Base-by-base conservation (phyloP, 164 flowering plant genomes). In the Houttuynia cordata region DNA sequence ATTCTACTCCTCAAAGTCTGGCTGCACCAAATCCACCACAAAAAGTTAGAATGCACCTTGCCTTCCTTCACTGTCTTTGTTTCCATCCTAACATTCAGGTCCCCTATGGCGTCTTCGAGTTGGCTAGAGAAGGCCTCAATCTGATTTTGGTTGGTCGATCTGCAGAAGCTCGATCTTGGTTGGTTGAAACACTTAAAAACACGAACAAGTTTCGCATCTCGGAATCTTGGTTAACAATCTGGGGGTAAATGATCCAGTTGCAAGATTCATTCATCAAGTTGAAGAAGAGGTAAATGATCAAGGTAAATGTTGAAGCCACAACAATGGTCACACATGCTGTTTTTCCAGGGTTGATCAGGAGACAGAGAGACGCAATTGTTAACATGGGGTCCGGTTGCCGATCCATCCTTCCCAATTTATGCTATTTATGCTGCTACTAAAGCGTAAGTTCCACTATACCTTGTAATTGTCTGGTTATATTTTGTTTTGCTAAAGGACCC, bases 381-480 rank as follows among this genome's bases (percentile, higher is more conserved):
- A 92, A 87, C 67, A 78, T 87, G 56, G 97, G 96, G 12, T 92
- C 97, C 17, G 93, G 88, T 53, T 75, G 84, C 84, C 5, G 73
- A 87, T 4, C 96, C 96, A 61, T 86, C 96, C 10, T 85, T 81
- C 74, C 97, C 98, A 56, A 85, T 92, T 54, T 84, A 85, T 55
- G 74, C 96, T 61, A 82, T 87, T 59, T 92, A 92, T 71, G 93
- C 94, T 17, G 93, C 90, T 51, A 75, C 98, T 0, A 92, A 92
- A 80, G 91, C 88, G 98, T 92, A 73, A 45, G 75, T 86, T 37
- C 8, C 50, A 67, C n/a, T 56, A n/a, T n/a, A n/a, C n/a, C n/a
- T n/a, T n/a, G n/a, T n/a, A n/a, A n/a, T n/a, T n/a, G n/a, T n/a
- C n/a, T n/a, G n/a, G n/a, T n/a, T n/a, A n/a, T n/a, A n/a, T n/a